Base-by-base conservation (phyloP, 148 eudicot genomes). In the Linanthus parryae region DNA sequence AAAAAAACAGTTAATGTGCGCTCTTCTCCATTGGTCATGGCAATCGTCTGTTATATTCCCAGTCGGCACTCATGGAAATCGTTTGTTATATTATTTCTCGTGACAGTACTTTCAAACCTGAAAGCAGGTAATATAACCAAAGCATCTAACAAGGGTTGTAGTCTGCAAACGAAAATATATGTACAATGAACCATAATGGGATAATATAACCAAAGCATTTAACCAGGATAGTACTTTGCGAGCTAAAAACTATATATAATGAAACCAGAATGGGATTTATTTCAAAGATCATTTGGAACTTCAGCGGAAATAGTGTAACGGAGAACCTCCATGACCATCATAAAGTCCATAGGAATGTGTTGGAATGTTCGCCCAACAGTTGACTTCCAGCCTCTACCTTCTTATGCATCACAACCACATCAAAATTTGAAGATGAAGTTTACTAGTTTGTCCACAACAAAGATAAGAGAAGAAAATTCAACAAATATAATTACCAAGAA, bases 251-350 rank as follows among this genome's bases (percentile, higher is more conserved):
- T n/a, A n/a, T n/a, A n/a, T n/a, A n/a, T n/a, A n/a, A n/a, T n/a
- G n/a, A n/a, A n/a, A n/a, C n/a, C n/a, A n/a, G n/a, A n/a, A n/a
- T n/a, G n/a, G n/a, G n/a, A n/a, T n/a, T n/a, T n/a, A n/a, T n/a
- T n/a, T n/a, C n/a, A n/a, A 20, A 43, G 2, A 2, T 8, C 47
- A 20, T 9, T 23, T 26, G 23, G 27, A 15, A 44, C 27, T 20
- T 22, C 24, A 35, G 20, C 16, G 37, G 19, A 59, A n/a, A 45
- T 13, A 14, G 30, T 8, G 15, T 38, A 78, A 79, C 83, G 73
- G 79, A 39, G 69, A 67, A 29, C 83, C 83, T 42, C 83, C 83
- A 67, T 78, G 83, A 37, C 83, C 83, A 60, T 78, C 83, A 40
- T 78, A 78, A 17, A 78, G 79, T 10, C 79, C 83, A 58, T 73